phyloP scores from a whole-genome alignment of 257 asterid genomes.

The Nicotiana tabacum region DNA sequence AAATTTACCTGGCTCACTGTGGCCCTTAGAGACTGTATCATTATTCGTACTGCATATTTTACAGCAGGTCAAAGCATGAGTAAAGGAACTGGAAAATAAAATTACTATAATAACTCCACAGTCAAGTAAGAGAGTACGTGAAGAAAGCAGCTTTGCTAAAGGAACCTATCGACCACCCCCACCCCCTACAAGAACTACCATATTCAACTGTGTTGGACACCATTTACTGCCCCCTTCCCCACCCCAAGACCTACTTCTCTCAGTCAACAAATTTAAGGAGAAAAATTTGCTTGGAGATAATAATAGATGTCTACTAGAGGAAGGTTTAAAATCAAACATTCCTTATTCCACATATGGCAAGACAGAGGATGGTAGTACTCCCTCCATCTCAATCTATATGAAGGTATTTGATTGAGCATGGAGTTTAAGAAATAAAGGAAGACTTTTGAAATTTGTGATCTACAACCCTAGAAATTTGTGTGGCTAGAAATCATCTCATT shows the following conservation, averaged over 20 bases:
- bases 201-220: neutral
- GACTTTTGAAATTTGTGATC: no score
- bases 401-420: no score
- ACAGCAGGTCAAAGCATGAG: conserved; percentile 29
- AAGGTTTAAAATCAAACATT: neutral
- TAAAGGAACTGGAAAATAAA: conserved; percentile 1
- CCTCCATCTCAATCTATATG: no score
- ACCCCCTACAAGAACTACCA: neutral
- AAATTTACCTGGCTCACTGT: conserved; percentile 39
- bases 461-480: no score
- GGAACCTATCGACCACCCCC: neutral
- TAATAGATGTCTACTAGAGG: neutral
- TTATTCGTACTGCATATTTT: conserved; percentile 39
- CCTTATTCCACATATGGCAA: neutral
- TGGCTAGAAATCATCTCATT: no score
- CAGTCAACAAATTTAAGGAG: neutral
- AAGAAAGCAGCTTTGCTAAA: neutral
- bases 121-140: neutral
- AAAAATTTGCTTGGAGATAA: neutral
- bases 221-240: neutral
- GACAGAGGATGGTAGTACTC: neutral
- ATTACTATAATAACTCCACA: neutral
- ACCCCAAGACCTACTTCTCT: neutral
- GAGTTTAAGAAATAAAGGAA: no score
- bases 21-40: conserved; percentile 13